Evolutionary conservation across 2,329 filamentous ascomycete genomes (phyloP), one percentile per base, ranked within the genome.

Genomic region (Boeremia exigua): DNA sequence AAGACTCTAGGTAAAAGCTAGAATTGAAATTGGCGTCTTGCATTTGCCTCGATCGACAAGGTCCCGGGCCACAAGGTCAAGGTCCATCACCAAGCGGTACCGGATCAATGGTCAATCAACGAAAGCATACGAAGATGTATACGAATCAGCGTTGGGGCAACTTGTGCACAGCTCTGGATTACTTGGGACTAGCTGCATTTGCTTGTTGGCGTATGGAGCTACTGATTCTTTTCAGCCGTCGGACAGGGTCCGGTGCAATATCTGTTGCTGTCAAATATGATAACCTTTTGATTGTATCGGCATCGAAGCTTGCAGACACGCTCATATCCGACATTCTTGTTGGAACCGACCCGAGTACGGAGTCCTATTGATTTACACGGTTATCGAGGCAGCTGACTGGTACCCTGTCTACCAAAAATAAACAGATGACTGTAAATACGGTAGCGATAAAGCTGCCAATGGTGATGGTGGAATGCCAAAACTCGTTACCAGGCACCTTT

Each of bases 161-260:
- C 42, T 30, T 30, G 19, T 27, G 10, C 29, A 38, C 19, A 29
- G 53, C 36, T 43, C 37, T 38, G 53, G 47, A 47, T 14, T 51
- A 33, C 53, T 39, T 44, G 42, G 43, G 42, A 30, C 34, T 9
- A 15, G 17, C 37, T 23, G 25, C 14, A 32, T 28, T 9, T 23
- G 25, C 25, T 29, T 14, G 32, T 49, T 49, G 33, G 52, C 25
- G 28, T 40, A 23, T 46, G 17, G 39, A 42, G 40, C 47, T 40
- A 34, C 11, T 32, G 30, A 36, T 39, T 14, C 29, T 28, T 10
- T 23, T 11, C 45, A 47, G 47, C 47, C 46, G 8, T 42, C 17
- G 34, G 36, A 37, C 34, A 15, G 10, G 28, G 25, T 37, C 47
- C 25, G 36, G 23, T 42, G 30, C 19, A 33, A 23, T 8, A 12